Evolutionary conservation across 306 rosid genomes (phyloP).

Genomic region (Gynostemma pentaphyllum): DNA sequence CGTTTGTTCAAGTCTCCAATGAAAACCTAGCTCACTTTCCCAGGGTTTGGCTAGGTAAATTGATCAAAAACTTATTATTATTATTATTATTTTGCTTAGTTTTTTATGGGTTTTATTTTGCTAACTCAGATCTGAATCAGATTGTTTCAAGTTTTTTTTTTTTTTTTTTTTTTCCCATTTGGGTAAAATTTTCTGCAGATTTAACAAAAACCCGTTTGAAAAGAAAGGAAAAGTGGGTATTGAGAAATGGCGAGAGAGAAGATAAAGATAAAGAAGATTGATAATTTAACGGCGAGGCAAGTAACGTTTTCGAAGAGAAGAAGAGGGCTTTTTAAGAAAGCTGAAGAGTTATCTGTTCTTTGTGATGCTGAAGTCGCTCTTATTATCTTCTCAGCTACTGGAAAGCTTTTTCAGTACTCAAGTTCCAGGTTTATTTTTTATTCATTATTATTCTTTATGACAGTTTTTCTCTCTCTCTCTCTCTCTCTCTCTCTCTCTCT

Average conservation of each 20-base stretch:
- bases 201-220: neutral
- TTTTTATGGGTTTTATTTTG: neutral
- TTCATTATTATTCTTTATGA: no score
- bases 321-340: conserved; percentile 34
- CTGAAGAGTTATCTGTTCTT: conserved; percentile 35
- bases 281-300: conserved; percentile 33
- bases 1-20: neutral
- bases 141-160: neutral
- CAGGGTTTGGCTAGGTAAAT: neutral
- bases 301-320: conserved; percentile 37
- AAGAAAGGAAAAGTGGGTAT: neutral
- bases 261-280: conserved; percentile 34
- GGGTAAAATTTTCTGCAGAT: no score
- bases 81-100: neutral
- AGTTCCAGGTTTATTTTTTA: conserved; percentile 23
- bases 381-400: conserved; percentile 29
- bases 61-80: neutral
- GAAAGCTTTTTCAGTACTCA: conserved; percentile 28
- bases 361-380: conserved; percentile 33
- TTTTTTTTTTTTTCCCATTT: no score
- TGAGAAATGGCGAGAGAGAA: conserved; percentile 23
- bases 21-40: neutral
- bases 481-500: neutral
- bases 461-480: neutral
- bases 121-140: neutral